Conservation (phyloP, 192 early-diverging fungal species). For the Umbelopsis vinacea region DNA sequence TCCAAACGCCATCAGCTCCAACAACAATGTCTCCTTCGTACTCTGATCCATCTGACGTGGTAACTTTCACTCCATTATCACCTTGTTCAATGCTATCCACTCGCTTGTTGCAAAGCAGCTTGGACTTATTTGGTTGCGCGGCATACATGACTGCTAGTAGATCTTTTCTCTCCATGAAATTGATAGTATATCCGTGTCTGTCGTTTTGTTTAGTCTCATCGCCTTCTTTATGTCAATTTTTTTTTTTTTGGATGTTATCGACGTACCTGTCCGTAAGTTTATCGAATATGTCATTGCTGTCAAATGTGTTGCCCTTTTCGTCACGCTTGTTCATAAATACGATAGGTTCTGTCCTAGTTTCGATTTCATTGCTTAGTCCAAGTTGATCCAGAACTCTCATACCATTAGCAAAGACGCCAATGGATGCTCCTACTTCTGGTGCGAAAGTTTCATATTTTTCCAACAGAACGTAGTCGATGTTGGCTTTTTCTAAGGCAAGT, state of each 20-base stretch:
- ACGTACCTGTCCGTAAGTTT: neutral
- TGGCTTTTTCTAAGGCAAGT: slow-evolving; percentile 36
- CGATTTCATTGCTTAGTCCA: neutral
- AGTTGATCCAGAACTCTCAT: slow-evolving; percentile 44
- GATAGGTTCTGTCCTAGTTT: slow-evolving; percentile 6
- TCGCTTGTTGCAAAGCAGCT: slow-evolving; percentile 17
- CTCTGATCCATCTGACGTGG: slow-evolving; percentile 30
- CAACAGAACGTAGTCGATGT: slow-evolving; percentile 42
- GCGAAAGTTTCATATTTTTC: slow-evolving; percentile 24
- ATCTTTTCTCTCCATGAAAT: neutral
- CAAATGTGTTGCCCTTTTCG: too few relatives aligned
- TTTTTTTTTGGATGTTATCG: too few relatives aligned
- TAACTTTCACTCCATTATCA: slow-evolving; percentile 24
- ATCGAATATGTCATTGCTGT: too few relatives aligned
- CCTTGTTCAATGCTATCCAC: slow-evolving; percentile 27
- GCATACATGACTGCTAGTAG: slow-evolving; percentile 5
- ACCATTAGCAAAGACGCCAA: slow-evolving; percentile 36
- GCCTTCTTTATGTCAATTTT: too few relatives aligned
- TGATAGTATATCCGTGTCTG: neutral
- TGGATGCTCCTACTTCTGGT: slow-evolving; percentile 38
- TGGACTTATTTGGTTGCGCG: neutral
- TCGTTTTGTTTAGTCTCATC: too few relatives aligned
- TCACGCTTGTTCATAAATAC: too few relatives aligned
- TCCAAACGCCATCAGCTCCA: slow-evolving; percentile 43
- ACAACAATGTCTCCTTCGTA: slow-evolving; percentile 39